Conservation (phyloP, 2,329 filamentous ascomycete genomes). For the Hymenoscyphus linearis region DNA sequence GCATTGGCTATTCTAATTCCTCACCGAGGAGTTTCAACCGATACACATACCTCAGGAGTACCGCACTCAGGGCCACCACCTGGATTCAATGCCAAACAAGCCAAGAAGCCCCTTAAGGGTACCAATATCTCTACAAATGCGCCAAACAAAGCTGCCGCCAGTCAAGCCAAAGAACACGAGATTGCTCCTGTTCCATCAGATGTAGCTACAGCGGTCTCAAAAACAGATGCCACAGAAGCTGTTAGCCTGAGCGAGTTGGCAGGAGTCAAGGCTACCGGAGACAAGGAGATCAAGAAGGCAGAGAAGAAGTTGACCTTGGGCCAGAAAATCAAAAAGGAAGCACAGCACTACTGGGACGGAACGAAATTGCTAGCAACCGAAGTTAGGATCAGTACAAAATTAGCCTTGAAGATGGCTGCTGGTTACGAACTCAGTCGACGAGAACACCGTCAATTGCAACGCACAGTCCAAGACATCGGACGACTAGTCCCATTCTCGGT, state of each 20-base stretch:
- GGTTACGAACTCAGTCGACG: constrained; percentile 94
- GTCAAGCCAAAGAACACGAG: constrained; percentile 22
- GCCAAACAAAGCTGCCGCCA: constrained; percentile 23
- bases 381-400: constrained; percentile 82
- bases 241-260: constrained; percentile 53
- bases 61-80: constrained; percentile 54
- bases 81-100: constrained; percentile 64
- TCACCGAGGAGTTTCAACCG: constrained; percentile 51
- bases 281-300: constrained; percentile 62
- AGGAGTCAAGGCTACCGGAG: constrained; percentile 54
- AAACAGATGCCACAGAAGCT: constrained; percentile 29
- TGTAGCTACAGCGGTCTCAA: constrained; percentile 28
- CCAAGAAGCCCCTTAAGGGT: constrained; percentile 55
- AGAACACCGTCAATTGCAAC: constrained; percentile 86
- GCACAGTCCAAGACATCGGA: constrained; percentile 89
- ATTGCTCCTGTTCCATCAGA: constrained; percentile 24
- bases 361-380: constrained; percentile 92
- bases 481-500: constrained; percentile 93
- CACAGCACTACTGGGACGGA: constrained; percentile 94
- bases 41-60: constrained; percentile 47
- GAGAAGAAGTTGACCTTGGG: constrained; percentile 82
- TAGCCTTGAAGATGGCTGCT: constrained; percentile 95
- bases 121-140: constrained; percentile 29
- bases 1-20: constrained; percentile 55
- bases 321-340: constrained; percentile 94